Percentiles rank a stretch among this genome's conserved stretches.
Conservation (phyloP, 164 flowering plant species). For the Litsea cubeba region DNA sequence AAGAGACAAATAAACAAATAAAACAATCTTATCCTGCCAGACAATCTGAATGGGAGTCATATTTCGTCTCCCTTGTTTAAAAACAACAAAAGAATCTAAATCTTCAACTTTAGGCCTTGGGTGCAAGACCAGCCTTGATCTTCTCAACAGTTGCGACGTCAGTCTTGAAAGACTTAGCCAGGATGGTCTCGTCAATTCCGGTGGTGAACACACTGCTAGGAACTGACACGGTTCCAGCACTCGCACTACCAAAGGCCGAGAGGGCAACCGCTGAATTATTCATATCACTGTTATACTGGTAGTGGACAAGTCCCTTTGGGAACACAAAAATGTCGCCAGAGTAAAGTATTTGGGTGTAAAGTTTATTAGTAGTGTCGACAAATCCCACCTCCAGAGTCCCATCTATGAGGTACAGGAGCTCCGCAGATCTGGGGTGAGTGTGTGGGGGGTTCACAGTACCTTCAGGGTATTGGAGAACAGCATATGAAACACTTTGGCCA, state of each 20-base stretch:
- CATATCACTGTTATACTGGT: slow-evolving; percentile 17
- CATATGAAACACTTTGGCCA: slow-evolving; percentile 24
- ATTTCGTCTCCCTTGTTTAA: neutral
- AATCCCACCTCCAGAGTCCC: slow-evolving; percentile 25
- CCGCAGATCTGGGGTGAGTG: slow-evolving; percentile 23
- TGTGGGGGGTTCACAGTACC: slow-evolving; percentile 22
- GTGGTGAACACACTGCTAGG: slow-evolving; percentile 14
- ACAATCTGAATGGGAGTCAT: neutral
- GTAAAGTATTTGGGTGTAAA: slow-evolving; percentile 22
- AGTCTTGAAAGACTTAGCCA: slow-evolving; percentile 22
- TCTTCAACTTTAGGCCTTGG: slow-evolving; percentile 6
- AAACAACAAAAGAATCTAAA: neutral
- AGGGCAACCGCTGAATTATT: slow-evolving; percentile 13
- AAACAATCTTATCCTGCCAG: neutral
- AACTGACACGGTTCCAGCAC: slow-evolving; percentile 20
- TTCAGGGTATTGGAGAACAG: slow-evolving; percentile 17
- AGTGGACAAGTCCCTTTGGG: slow-evolving; percentile 26
- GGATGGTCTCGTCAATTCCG: slow-evolving; percentile 12
- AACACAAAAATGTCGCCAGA: slow-evolving; percentile 29
- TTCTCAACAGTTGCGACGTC: slow-evolving; percentile 18
- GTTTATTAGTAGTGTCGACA: slow-evolving; percentile 20
- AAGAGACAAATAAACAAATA: neutral
- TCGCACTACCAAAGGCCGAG: slow-evolving; percentile 21
- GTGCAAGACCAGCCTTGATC: slow-evolving; percentile 21
- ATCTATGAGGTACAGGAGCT: slow-evolving; percentile 11